Percentiles rank a stretch among this genome's conserved stretches.
Conservation (phyloP, 2,329 filamentous ascomycete genomes). For the Thelonectria blattea region DNA sequence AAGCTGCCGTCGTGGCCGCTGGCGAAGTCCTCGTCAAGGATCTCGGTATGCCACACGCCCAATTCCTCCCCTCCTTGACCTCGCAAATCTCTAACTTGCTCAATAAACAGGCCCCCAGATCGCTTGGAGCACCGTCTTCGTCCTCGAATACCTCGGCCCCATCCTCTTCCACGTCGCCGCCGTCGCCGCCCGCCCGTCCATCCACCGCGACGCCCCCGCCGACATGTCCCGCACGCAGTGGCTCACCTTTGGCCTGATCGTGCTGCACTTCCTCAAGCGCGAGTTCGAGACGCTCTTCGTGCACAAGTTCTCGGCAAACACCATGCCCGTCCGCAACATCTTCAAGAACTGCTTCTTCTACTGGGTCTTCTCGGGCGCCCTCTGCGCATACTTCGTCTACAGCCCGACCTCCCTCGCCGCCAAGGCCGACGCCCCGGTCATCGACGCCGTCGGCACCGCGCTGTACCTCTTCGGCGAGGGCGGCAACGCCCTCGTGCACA, state of each 20-base stretch:
- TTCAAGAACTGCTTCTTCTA: conserved; percentile 96
- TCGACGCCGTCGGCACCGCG: conserved; percentile 72
- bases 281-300: conserved; percentile 94
- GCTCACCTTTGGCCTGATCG: conserved; percentile 75
- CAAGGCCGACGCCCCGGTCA: conserved; percentile 49
- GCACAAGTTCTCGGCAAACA: conserved; percentile 92
- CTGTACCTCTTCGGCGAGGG: conserved; percentile 81
- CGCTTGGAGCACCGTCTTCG: conserved; percentile 89
- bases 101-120: conserved; percentile 75
- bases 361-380: conserved; percentile 82
- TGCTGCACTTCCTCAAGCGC: conserved; percentile 90
- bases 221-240: conserved; percentile 71
- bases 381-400: conserved; percentile 87
- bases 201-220: conserved; percentile 52
- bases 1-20: conserved; percentile 54
- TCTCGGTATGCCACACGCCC: conserved; percentile 67
- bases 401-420: conserved; percentile 74
- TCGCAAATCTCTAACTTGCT: conserved; percentile 5
- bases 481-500: conserved; percentile 80
- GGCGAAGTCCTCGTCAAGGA: conserved; percentile 86
- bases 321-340: conserved; percentile 90
- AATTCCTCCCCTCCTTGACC: neutral
- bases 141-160: conserved; percentile 94
- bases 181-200: conserved; percentile 73
- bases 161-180: conserved; percentile 83